phyloP scores from a whole-genome alignment of 164 flowering plant genomes.

The Magnolia officinalis region DNA sequence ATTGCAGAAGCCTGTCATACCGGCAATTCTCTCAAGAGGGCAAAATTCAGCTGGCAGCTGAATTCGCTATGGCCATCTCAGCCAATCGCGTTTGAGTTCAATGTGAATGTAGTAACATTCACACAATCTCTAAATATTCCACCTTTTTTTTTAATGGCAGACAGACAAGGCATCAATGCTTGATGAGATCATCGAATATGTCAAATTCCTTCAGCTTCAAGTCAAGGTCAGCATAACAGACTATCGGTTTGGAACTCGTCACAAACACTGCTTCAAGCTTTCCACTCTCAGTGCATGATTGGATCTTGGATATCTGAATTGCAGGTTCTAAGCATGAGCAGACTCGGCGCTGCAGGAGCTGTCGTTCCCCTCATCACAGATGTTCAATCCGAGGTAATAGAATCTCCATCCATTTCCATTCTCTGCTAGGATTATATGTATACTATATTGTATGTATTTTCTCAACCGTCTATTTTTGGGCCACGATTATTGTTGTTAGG shows the following conservation, averaged over 20 bases:
- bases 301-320: not conserved
- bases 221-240: constrained; percentile 27
- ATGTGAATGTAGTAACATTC: not conserved
- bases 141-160: constrained; percentile 18
- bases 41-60: too few species aligned
- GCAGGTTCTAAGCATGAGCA: constrained; percentile 52
- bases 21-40: too few species aligned
- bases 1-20: too few species aligned
- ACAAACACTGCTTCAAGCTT: not conserved
- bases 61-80: not conserved
- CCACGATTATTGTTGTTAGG: too few species aligned
- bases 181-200: constrained; percentile 43
- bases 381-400: constrained; percentile 29
- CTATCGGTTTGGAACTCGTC: not conserved
- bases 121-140: not conserved
- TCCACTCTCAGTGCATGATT: not conserved
- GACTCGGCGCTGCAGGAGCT: constrained; percentile 45
- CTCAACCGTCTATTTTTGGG: too few species aligned
- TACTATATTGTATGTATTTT: too few species aligned
- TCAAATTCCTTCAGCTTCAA: constrained; percentile 40
- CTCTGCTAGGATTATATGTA: not conserved
- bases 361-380: constrained; percentile 49
- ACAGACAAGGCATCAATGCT: constrained; percentile 42
- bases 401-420: not conserved
- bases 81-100: not conserved